These are phyloP conservation scores for Hansenula sp. DNA, from an alignment of 1,139 yeast genomes.

Conservation along the genomic window DNA sequence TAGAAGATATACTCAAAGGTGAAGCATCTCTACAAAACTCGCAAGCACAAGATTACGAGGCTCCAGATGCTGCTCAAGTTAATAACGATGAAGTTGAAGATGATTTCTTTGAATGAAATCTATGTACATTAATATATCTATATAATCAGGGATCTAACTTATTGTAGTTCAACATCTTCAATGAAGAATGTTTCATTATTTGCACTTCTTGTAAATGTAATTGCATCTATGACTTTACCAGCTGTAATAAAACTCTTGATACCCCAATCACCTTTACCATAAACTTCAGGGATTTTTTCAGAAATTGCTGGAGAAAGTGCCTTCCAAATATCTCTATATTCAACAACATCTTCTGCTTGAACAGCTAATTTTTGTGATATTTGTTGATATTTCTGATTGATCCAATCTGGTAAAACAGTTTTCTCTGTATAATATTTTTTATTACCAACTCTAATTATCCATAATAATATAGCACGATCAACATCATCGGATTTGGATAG, in stretches of 20 bases:
- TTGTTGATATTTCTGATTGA: slow-evolving; percentile 38
- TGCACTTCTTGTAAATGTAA: slow-evolving; percentile 54
- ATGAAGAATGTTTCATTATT: slow-evolving; percentile 61
- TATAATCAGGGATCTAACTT: too few species aligned
- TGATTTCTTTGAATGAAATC: slow-evolving; percentile 41
- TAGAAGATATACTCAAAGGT: slow-evolving; percentile 55
- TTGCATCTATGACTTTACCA: slow-evolving; percentile 52
- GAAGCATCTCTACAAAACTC: slow-evolving; percentile 24
- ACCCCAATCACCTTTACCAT: slow-evolving; percentile 57
- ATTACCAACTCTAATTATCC: slow-evolving; percentile 58
- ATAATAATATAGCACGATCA: slow-evolving; percentile 58
- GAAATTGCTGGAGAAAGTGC: slow-evolving; percentile 50
- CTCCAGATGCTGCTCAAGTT: slow-evolving; percentile 13
- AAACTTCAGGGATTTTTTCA: slow-evolving; percentile 57
- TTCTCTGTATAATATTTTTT: slow-evolving; percentile 32
- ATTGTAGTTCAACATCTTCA: slow-evolving; percentile 22
- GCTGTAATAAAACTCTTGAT: slow-evolving; percentile 56
- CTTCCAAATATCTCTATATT: slow-evolving; percentile 50
- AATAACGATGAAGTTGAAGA: slow-evolving; percentile 33
- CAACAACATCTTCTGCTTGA: slow-evolving; percentile 48
- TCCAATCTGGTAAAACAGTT: slow-evolving; percentile 48
- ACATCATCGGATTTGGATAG: slow-evolving; percentile 42
- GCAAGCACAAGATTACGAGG: slow-evolving; percentile 6
- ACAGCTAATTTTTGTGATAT: slow-evolving; percentile 35
- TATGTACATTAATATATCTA: too few species aligned